Conservation (phyloP, 306 rosid species). For the Macrotyloma uniflorum region DNA sequence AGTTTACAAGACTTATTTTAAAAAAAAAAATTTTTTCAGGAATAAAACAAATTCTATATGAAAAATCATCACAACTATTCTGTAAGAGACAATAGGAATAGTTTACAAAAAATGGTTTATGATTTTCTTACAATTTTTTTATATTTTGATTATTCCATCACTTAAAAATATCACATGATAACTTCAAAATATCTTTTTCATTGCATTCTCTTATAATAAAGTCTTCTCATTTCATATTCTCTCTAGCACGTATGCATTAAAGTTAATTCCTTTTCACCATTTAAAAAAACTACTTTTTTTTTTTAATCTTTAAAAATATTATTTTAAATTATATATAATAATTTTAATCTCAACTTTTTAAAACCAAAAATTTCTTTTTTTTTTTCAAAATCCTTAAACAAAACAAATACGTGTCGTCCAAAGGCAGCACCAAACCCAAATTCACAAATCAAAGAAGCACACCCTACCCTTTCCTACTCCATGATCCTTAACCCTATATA, state of each 20-base stretch:
- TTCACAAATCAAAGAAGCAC: constrained; percentile 7
- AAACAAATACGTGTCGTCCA: background rate
- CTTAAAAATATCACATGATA: too few relatives aligned
- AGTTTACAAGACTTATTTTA: background rate
- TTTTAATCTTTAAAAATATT: background rate
- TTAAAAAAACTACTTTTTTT: background rate
- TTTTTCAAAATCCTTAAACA: background rate
- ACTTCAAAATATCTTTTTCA: background rate
- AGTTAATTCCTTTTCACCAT: background rate
- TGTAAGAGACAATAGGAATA: too few relatives aligned
- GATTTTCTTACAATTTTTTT: too few relatives aligned
- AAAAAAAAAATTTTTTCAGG: too few relatives aligned
- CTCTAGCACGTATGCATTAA: background rate
- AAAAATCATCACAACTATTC: too few relatives aligned
- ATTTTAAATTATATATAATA: background rate
- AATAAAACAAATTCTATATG: too few relatives aligned
- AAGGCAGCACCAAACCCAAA: constrained; percentile 18
- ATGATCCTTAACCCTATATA: constrained; percentile 5
- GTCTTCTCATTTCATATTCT: background rate
- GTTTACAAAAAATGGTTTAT: too few relatives aligned
- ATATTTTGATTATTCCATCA: too few relatives aligned
- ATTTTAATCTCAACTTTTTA: background rate
- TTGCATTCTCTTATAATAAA: background rate
- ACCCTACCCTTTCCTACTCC: constrained; percentile 12
- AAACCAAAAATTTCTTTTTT: background rate